Percentiles rank a stretch among this genome's conserved stretches.
phyloP scores from a whole-genome alignment of 257 asterid species.

The Rauvolfia tetraphylla region DNA sequence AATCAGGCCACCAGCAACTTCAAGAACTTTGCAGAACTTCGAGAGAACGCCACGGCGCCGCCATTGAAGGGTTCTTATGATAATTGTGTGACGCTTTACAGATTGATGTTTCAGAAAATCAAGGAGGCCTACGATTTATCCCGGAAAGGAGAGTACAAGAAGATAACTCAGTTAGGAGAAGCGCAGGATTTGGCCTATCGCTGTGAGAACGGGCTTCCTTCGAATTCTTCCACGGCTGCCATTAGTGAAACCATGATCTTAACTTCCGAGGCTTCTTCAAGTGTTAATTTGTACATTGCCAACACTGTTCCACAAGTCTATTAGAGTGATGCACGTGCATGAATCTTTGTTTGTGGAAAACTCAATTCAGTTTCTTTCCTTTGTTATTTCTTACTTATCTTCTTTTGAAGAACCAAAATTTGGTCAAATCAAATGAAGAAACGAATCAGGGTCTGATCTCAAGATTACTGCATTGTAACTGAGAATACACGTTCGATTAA shows the following conservation, averaged over 20 bases:
- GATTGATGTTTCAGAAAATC: constrained; percentile 2
- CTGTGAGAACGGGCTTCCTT: constrained; percentile 20
- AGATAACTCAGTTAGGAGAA: constrained; percentile 21
- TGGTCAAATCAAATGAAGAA: background rate
- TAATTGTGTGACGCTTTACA: constrained; percentile 6
- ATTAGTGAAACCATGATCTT: constrained; percentile 16
- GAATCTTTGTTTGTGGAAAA: background rate
- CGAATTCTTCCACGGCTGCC: background rate
- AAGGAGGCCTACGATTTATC: constrained; percentile 13
- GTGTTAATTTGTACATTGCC: constrained; percentile 17
- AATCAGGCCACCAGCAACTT: constrained; percentile 7
- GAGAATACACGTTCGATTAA: no score
- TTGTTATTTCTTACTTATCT: no score
- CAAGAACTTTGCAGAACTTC: background rate
- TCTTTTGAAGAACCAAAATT: background rate
- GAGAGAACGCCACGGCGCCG: background rate
- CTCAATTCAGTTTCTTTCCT: background rate
- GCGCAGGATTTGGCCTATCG: constrained; percentile 12
- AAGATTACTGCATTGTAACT: background rate
- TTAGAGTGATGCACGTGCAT: background rate
- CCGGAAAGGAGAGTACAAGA: constrained; percentile 4
- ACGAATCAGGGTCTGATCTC: background rate
- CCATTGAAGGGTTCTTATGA: constrained; percentile 15
- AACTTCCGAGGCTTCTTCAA: constrained; percentile 14
- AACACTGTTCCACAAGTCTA: background rate